Evolutionary conservation across 148 eudicot genomes (phyloP), one percentile per base, ranked within the genome.

Genomic region (Camellia lanceoleosa): DNA sequence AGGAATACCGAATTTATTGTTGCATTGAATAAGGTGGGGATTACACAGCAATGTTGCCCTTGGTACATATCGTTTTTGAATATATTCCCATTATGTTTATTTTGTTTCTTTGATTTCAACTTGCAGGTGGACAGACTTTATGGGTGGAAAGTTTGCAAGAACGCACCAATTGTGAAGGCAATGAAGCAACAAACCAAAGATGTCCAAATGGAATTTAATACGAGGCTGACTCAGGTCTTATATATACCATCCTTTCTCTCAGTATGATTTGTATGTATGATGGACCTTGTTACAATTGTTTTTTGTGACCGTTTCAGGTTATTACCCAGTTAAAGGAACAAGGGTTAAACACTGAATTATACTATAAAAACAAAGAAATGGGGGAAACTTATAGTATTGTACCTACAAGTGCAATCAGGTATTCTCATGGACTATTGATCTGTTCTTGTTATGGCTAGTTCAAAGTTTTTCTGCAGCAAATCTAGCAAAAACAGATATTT

Each of bases 391-490:
- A 63, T 80, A 95, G 89, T 83, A 95, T 95, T 77, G 91, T 95
- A 47, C 99, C 99, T 30, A 95, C 99, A 38, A 95, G 97, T 78
- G 99, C 99, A 70, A 89, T 93, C 85, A 95, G 95, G 99, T 95
- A 84, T 51, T 41, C 19, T 5, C 47, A 42, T 65, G 3, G 4
- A 44, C 15, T 5, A 19, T 20, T 42, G 68, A 49, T 49, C 52
- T 49, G 52, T 49, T 7, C 38, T 14, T 42, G 68, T 79, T 74
- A 12, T 71, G 58, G 38, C 41, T 54, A 2, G 72, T 73, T 58
- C 55, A 30, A 51, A 64, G 54, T 65, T 30, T 64, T 71, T 73
- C 69, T 60, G 43, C 49, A 71, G 44, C 46, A 61, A 9, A 9
- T 78, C 8, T 3, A 43, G 1, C 52, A 52, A 71, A 71, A 2